Evolutionary conservation across 352 stramenopile genomes (phyloP).

Genomic region (Plasmopara muralis): DNA sequence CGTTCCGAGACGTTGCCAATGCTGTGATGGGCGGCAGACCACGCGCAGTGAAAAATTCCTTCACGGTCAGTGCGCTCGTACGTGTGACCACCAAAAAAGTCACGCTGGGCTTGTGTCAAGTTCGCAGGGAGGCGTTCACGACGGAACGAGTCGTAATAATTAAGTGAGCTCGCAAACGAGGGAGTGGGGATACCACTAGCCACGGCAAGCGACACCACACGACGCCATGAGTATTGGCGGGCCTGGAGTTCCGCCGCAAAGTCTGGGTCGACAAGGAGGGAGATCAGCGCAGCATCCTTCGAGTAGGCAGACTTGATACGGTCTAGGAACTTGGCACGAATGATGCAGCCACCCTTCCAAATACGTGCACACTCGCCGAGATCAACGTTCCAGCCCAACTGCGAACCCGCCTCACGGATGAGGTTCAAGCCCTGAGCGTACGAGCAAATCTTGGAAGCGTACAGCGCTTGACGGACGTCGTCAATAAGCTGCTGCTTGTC

Average conservation of each 20-base stretch:
- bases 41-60: conserved; percentile 95
- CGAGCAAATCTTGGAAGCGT: conserved; percentile 97
- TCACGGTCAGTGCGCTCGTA: conserved; percentile 94
- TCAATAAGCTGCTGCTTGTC: conserved; percentile 95
- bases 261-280: conserved; percentile 95
- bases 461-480: conserved; percentile 95
- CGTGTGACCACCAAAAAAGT: conserved; percentile 99
- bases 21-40: conserved; percentile 95
- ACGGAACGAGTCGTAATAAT: conserved; percentile 98
- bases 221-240: conserved; percentile 93
- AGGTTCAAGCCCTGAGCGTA: conserved; percentile 97
- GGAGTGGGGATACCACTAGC: conserved; percentile 90
- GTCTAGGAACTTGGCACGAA: conserved; percentile 95
- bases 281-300: conserved; percentile 89
- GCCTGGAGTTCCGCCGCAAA: conserved; percentile 95
- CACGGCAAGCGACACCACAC: conserved; percentile 94
- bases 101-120: conserved; percentile 97
- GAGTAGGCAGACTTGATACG: conserved; percentile 95
- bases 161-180: conserved; percentile 90
- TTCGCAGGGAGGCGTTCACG: conserved; percentile 92
- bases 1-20: conserved; percentile 93
- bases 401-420: conserved; percentile 90
- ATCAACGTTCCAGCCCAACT: conserved; percentile 96
- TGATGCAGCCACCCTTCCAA: conserved; percentile 99
- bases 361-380: conserved; percentile 95